Evolutionary conservation across 345 rosid genomes (phyloP).

Genomic region (Rhodamnia argentea): DNA sequence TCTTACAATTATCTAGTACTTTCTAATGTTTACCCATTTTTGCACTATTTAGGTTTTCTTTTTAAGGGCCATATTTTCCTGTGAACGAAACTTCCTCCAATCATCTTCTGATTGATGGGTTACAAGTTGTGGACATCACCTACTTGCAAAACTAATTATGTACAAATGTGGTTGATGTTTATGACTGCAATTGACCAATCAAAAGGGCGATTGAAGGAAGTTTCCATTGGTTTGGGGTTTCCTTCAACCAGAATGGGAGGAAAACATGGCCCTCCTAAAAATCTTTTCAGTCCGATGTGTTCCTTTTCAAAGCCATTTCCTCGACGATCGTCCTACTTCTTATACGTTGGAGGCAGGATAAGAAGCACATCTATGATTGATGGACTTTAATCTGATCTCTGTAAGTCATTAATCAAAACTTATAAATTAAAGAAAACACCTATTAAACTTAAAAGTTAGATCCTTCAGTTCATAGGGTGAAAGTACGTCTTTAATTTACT

Average conservation of each 20-base stretch:
- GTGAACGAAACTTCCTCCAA: background rate
- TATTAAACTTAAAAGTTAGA: background rate
- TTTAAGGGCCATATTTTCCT: background rate
- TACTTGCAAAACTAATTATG: background rate
- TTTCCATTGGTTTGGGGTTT: background rate
- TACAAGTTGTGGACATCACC: background rate
- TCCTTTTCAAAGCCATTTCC: background rate
- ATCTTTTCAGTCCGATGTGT: fast-evolving
- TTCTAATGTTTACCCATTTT: background rate
- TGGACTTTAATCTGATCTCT: background rate
- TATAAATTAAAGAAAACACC: background rate
- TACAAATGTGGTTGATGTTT: background rate
- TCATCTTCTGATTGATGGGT: background rate
- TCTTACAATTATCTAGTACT: background rate
- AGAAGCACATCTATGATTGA: background rate
- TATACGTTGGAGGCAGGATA: background rate
- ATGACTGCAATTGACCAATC: background rate
- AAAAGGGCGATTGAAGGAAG: background rate
- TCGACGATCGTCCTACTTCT: background rate
- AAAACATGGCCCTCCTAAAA: background rate
- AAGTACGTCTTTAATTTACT: background rate
- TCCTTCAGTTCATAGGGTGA: background rate
- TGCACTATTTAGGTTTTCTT: background rate
- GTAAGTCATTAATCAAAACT: background rate
- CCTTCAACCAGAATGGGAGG: background rate